A percentile compares a stretch with the other conserved stretches of the same genome.
These are phyloP conservation scores for Ophiosphaerella narmari DNA, from an alignment of 2,329 filamentous ascomycete genomes.

Conservation along the genomic window DNA sequence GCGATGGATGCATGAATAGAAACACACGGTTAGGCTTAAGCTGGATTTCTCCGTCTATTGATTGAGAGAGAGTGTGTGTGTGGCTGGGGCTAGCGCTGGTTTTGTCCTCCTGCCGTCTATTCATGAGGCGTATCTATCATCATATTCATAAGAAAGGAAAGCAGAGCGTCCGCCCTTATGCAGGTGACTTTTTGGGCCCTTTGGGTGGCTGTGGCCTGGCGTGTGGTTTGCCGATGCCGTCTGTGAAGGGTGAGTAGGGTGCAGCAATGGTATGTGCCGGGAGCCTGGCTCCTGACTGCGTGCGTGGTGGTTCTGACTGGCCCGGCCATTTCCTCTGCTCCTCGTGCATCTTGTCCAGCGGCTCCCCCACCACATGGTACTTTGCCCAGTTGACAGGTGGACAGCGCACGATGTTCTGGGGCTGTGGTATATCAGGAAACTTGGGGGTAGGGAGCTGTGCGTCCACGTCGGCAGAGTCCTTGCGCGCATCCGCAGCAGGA, in stretches of 20 bases:
- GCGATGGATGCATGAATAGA: conserved; percentile 7
- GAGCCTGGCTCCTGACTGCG: conserved; percentile 44
- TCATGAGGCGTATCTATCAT: conserved; percentile 29
- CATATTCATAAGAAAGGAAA: conserved; percentile 16
- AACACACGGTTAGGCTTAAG: background rate
- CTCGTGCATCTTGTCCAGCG: conserved; percentile 81
- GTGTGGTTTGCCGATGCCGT: conserved; percentile 48
- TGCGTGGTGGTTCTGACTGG: conserved; percentile 46
- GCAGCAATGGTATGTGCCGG: conserved; percentile 60
- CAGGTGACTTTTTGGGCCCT: conserved; percentile 40
- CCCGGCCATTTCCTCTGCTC: conserved; percentile 66
- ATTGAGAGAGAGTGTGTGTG: conserved; percentile 4
- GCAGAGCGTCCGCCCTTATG: background rate
- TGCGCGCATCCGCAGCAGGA: conserved; percentile 25
- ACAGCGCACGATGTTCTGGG: conserved; percentile 82
- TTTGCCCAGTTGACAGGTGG: conserved; percentile 94
- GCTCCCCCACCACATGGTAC: conserved; percentile 85
- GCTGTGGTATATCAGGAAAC: conserved; percentile 72
- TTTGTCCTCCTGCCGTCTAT: conserved; percentile 22
- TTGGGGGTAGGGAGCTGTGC: conserved; percentile 13
- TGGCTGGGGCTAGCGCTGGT: conserved; percentile 21
- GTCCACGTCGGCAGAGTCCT: conserved; percentile 32
- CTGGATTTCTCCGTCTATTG: conserved; percentile 17
- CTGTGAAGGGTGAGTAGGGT: conserved; percentile 64
- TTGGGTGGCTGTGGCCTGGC: conserved; percentile 26